These are phyloP conservation scores for Alternaria incomplexa DNA, from an alignment of 2,329 filamentous ascomycete genomes.

Conservation along the genomic window DNA sequence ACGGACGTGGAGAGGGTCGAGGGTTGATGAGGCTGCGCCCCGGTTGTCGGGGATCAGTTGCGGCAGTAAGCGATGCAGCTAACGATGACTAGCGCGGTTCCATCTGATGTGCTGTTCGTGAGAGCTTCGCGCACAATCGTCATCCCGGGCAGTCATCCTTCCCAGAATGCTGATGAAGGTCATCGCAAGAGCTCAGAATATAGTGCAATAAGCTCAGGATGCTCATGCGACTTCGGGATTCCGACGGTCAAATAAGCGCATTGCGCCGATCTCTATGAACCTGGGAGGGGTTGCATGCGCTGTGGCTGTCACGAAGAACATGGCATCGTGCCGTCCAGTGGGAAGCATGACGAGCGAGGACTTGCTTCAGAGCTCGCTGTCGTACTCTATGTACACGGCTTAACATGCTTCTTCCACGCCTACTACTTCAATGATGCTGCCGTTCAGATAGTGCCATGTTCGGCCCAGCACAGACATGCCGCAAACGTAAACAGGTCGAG, in stretches of 20 bases:
- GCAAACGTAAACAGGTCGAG: slow-evolving; percentile 28
- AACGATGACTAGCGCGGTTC: slow-evolving; percentile 13
- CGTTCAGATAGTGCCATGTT: background rate
- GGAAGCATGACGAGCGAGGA: slow-evolving; percentile 1
- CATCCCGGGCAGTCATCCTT: background rate
- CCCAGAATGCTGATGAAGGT: background rate
- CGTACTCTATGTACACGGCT: background rate
- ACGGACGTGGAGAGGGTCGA: slow-evolving; percentile 13
- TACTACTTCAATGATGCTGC: background rate
- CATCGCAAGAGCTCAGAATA: background rate
- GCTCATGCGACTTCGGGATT: background rate
- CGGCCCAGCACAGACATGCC: slow-evolving; percentile 3
- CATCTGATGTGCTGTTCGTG: slow-evolving; percentile 25
- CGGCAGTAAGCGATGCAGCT: slow-evolving; percentile 16
- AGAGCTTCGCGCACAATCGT: slow-evolving; percentile 23
- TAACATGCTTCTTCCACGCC: background rate
- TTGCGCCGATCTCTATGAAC: background rate
- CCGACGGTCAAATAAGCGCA: background rate
- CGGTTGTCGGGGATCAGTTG: slow-evolving; percentile 10
- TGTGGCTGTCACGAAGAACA: slow-evolving; percentile 2
- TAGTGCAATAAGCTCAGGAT: background rate
- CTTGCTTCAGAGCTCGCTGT: background rate
- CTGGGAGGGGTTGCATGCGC: slow-evolving; percentile 5
- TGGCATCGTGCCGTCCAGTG: background rate
- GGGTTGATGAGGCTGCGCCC: slow-evolving; percentile 12